Base-by-base conservation (phyloP, 768 basidiomycete genomes). In the Amanita jacksonii region DNA sequence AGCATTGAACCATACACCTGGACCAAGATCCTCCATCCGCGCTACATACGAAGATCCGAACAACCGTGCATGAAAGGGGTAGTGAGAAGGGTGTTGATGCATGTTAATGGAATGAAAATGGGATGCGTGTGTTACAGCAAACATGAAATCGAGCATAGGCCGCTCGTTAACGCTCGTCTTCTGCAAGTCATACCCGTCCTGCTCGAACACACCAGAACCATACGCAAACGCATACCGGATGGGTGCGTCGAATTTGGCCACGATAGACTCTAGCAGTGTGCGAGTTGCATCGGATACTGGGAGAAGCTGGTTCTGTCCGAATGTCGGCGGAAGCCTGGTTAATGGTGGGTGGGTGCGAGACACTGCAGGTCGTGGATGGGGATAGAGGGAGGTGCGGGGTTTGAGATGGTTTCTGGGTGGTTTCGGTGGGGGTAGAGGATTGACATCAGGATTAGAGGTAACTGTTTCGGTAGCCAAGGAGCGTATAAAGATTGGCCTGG, bases 211-310 rank as follows among this genome's bases (percentile, higher is more conserved):
- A 0, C 94, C 96, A 2, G 85, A 90, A 9, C 96, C 96, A 57
- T 98, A 99, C 0, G 96, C 96, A 57, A 97, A 92, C 1, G 93
- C 96, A 68, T 94, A 98, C 16, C 93, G 81, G 38, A 97, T 86
- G 8, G 93, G 93, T 0, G 89, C 88, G 32, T 89, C 74, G 55
- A 97, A 94, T 38, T 77, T 71, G 10, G 68, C 66, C 25, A 96
- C 81, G 45, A 97, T 81, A 47, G 73, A 69, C 56, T 92, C 86
- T 12, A 94, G 72, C 19, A 90, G 66, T 3, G 84, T 80, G 3
- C 88, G 76, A 2, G 83, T 90, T 19, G 83, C 79, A 57, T 81
- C 80, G 9, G 85, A 71, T 6, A 91, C 88, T 0, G 82, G 74
- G 1, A 91, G 69, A 4, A 89, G 69, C 61, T 91, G 88, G 59